Evolutionary conservation across 371 early-diverging fungal genomes (phyloP).

Genomic region (Rhizopus arrhizus): DNA sequence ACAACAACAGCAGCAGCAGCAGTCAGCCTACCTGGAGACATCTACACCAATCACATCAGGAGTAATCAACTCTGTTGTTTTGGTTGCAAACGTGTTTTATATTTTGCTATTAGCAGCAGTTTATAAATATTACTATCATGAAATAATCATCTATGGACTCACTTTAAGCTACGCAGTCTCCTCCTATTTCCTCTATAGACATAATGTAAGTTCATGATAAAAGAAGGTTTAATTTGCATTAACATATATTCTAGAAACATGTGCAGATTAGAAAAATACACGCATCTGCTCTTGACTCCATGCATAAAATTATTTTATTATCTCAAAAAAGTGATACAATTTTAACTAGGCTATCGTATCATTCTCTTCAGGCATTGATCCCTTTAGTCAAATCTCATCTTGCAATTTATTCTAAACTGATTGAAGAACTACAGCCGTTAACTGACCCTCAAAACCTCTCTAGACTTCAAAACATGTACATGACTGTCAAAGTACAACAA

Average conservation of each 20-base stretch:
- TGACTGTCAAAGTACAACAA: constrained; percentile 13
- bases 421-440: constrained; percentile 28
- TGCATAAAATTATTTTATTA: constrained; percentile 34
- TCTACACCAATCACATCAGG: neutral
- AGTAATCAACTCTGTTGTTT: neutral
- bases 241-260: constrained; percentile 29
- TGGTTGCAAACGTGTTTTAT: neutral
- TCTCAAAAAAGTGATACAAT: constrained; percentile 36
- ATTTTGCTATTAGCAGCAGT: neutral
- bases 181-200: constrained; percentile 24
- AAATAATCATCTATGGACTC: neutral
- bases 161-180: neutral
- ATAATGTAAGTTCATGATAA: constrained; percentile 17
- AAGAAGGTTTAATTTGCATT: neutral
- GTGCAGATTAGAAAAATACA: constrained; percentile 38
- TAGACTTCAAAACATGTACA: constrained; percentile 46
- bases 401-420: constrained; percentile 18
- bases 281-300: constrained; percentile 29
- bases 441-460: constrained; percentile 34
- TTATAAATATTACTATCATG: neutral
- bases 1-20: constrained; percentile 22
- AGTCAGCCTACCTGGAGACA: neutral
- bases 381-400: constrained; percentile 20
- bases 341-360: constrained; percentile 9
- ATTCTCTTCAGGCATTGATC: neutral